These are phyloP conservation scores for Vickermania spadyakhi DNA, from an alignment of 208 protist genomes.

Conservation along the genomic window DNA sequence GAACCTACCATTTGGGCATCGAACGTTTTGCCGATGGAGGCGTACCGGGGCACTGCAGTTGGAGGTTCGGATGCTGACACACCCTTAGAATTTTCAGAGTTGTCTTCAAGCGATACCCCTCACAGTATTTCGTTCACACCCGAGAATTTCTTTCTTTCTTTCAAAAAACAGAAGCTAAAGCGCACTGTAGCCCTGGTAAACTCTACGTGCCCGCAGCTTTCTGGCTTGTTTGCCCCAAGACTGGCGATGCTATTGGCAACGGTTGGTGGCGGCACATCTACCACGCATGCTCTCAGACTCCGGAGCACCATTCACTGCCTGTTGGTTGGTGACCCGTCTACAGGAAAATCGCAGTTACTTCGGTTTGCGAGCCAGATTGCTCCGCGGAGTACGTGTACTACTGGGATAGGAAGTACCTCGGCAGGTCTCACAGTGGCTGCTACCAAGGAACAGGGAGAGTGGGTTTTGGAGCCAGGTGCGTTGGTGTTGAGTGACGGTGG, in stretches of 20 bases:
- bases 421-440: constrained; percentile 89
- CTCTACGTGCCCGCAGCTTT: constrained; percentile 65
- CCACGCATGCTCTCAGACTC: constrained; percentile 54
- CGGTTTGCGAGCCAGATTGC: constrained; percentile 70
- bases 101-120: not conserved
- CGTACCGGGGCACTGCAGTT: constrained; percentile 44
- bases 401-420: constrained; percentile 85
- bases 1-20: constrained; percentile 74
- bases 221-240: constrained; percentile 71
- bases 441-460: constrained; percentile 83
- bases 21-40: constrained; percentile 69
- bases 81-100: no score
- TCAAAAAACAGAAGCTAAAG: constrained; percentile 28
- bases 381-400: constrained; percentile 82
- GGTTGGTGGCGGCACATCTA: constrained; percentile 54
- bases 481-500: constrained; percentile 96
- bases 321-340: constrained; percentile 98
- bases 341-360: constrained; percentile 94
- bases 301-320: constrained; percentile 96
- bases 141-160: constrained; percentile 63
- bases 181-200: constrained; percentile 40
- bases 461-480: constrained; percentile 94
- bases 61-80: constrained; percentile 8
- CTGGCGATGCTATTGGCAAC: constrained; percentile 70
- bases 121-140: constrained; percentile 33